phyloP scores from a whole-genome alignment of 2,329 filamentous ascomycete genomes.

The Orbilia blumenaviensis region DNA sequence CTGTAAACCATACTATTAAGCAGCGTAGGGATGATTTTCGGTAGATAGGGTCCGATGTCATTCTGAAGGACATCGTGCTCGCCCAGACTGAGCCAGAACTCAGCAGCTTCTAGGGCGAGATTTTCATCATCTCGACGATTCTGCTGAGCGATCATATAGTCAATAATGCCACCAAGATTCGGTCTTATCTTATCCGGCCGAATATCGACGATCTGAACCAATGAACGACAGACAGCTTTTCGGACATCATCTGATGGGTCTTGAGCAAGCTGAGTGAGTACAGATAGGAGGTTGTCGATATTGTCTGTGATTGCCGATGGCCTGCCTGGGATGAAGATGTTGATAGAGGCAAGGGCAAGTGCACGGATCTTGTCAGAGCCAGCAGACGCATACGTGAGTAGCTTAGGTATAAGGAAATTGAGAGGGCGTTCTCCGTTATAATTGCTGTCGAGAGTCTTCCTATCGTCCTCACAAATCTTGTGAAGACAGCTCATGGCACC shows the following conservation, averaged over 20 bases:
- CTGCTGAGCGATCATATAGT: constrained; percentile 92
- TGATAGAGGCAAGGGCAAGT: constrained; percentile 82
- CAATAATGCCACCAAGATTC: constrained; percentile 85
- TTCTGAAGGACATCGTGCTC: constrained; percentile 84
- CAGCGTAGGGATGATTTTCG: constrained; percentile 87
- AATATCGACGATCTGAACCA: constrained; percentile 90
- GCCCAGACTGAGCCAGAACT: constrained; percentile 95
- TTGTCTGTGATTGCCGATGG: constrained; percentile 82
- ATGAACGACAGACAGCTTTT: constrained; percentile 89
- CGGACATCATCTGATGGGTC: constrained; percentile 84
- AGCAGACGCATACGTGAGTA: constrained; percentile 85
- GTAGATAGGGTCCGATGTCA: constrained; percentile 78
- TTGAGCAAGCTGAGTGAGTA: constrained; percentile 80
- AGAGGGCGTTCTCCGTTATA: constrained; percentile 89
- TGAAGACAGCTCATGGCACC: constrained; percentile 90
- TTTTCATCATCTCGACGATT: constrained; percentile 82
- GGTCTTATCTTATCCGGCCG: constrained; percentile 89
- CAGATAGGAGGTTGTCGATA: constrained; percentile 81
- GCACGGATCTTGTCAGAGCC: constrained; percentile 79
- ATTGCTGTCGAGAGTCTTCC: constrained; percentile 82
- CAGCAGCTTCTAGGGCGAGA: constrained; percentile 89
- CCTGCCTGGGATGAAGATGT: constrained; percentile 87
- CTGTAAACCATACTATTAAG: constrained; percentile 96
- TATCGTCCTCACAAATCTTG: constrained; percentile 98
- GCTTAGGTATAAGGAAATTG: constrained; percentile 85